These are phyloP conservation scores for Rhipidocladum racemiflorum DNA, from an alignment of 176 grass and related monocot genomes.

Conservation along the genomic window DNA sequence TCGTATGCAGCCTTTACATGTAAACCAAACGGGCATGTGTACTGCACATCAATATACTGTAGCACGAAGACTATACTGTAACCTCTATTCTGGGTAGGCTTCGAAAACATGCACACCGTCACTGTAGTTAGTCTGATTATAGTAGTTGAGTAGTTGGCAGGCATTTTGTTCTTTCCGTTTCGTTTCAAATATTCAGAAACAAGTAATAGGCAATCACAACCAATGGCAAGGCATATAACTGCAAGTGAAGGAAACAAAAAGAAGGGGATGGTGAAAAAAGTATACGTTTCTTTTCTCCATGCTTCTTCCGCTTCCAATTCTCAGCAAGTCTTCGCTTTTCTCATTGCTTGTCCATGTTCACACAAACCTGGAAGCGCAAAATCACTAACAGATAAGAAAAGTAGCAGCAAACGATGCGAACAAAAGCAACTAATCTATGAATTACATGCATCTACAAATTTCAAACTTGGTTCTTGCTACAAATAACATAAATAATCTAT, in stretches of 20 bases:
- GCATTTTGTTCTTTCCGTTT: background rate
- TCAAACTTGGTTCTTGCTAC: background rate
- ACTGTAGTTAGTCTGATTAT: background rate
- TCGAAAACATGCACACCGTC: background rate
- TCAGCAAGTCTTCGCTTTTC: conserved; percentile 57
- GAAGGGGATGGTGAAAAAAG: background rate
- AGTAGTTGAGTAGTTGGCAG: background rate
- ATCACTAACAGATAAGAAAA: conserved; percentile 8
- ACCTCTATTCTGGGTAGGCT: background rate
- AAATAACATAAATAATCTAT: background rate
- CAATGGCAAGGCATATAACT: conserved; percentile 11
- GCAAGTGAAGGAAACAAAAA: background rate
- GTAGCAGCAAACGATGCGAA: background rate
- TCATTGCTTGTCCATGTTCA: conserved; percentile 75
- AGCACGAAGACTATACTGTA: background rate
- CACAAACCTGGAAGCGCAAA: conserved; percentile 58
- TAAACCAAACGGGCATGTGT: background rate
- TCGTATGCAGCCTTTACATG: background rate
- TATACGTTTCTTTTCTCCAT: conserved; percentile 78
- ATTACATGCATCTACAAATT: background rate
- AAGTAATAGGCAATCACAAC: background rate
- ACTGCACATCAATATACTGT: conserved; percentile 2
- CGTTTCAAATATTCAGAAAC: background rate
- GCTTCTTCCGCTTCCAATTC: conserved; percentile 64
- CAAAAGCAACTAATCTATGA: background rate